phyloP scores from a whole-genome alignment of 352 stramenopile genomes.

The Phytophthora colocasiae region DNA sequence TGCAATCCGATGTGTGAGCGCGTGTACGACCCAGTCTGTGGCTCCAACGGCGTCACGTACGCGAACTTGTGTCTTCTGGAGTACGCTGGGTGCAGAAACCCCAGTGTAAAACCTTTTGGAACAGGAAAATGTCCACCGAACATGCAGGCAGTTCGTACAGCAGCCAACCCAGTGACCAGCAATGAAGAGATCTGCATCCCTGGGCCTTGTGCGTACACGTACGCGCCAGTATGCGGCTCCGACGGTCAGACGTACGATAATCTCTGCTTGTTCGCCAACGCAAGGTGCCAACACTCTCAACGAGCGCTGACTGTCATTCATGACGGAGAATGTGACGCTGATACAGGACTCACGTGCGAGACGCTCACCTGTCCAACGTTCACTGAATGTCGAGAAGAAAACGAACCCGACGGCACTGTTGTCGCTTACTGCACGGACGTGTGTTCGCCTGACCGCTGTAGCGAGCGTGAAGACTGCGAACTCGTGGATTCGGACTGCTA shows the following conservation, averaged over 20 bases:
- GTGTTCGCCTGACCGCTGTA: slow-evolving; percentile 58
- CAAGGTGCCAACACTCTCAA: slow-evolving; percentile 32
- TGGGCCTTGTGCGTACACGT: slow-evolving; percentile 43
- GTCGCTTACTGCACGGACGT: slow-evolving; percentile 63
- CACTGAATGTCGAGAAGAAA: slow-evolving; percentile 53
- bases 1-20: slow-evolving; percentile 59
- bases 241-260: slow-evolving; percentile 53
- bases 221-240: slow-evolving; percentile 46
- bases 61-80: slow-evolving; percentile 65
- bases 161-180: slow-evolving; percentile 7
- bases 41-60: slow-evolving; percentile 72
- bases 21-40: slow-evolving; percentile 61
- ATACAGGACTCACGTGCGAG: slow-evolving; percentile 52
- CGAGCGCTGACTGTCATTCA: slow-evolving; percentile 44
- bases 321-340: slow-evolving; percentile 50
- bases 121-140: slow-evolving; percentile 50
- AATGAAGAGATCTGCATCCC: slow-evolving; percentile 44
- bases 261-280: slow-evolving; percentile 48
- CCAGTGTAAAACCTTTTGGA: slow-evolving; percentile 41
- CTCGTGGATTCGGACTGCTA: slow-evolving; percentile 56
- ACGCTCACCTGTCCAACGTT: slow-evolving; percentile 56
- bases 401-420: slow-evolving; percentile 19
- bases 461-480: slow-evolving; percentile 51
- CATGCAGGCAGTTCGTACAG: slow-evolving; percentile 25
- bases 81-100: slow-evolving; percentile 51